Evolutionary conservation across 768 basidiomycete genomes (phyloP).

Genomic region (Steccherinum ochraceum): DNA sequence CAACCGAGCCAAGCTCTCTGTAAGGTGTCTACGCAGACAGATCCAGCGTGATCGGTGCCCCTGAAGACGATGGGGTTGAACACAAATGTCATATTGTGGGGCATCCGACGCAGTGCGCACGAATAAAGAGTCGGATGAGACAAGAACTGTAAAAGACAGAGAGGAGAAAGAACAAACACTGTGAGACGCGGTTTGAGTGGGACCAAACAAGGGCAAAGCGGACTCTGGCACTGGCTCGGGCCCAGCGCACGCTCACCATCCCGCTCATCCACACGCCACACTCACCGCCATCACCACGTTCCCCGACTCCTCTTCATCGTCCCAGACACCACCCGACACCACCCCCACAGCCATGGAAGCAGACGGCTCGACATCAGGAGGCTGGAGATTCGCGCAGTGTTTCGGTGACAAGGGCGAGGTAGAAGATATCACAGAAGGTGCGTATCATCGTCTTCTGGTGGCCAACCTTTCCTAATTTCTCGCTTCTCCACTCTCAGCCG

Average conservation of each 20-base stretch:
- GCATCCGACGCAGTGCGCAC: too few species aligned
- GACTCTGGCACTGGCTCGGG: too few species aligned
- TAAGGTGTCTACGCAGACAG: too few species aligned
- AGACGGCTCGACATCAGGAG: conserved; percentile 77
- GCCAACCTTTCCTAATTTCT: conserved; percentile 1
- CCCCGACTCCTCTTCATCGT: conserved; percentile 9
- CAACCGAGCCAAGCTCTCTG: too few species aligned
- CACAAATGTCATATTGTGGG: too few species aligned
- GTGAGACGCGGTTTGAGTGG: too few species aligned
- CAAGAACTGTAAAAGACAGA: too few species aligned
- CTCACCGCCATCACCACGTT: conserved; percentile 20
- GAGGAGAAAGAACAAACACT: too few species aligned
- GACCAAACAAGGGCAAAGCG: too few species aligned
- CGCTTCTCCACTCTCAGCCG: conserved; percentile 54
- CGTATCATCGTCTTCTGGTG: conserved; percentile 16
- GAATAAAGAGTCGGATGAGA: too few species aligned
- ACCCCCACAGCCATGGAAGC: conserved; percentile 58
- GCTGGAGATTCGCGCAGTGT: conserved; percentile 99
- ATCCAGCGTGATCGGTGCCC: too few species aligned
- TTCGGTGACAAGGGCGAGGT: conserved; percentile 99
- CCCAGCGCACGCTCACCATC: background rate
- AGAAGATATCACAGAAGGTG: conserved; percentile 99
- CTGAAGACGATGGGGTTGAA: too few species aligned
- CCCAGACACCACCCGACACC: conserved; percentile 14
- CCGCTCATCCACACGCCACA: conserved; percentile 15